Base-by-base conservation (phyloP, 1,284 basidiomycete genomes). In the Fomitopsis betulina region DNA sequence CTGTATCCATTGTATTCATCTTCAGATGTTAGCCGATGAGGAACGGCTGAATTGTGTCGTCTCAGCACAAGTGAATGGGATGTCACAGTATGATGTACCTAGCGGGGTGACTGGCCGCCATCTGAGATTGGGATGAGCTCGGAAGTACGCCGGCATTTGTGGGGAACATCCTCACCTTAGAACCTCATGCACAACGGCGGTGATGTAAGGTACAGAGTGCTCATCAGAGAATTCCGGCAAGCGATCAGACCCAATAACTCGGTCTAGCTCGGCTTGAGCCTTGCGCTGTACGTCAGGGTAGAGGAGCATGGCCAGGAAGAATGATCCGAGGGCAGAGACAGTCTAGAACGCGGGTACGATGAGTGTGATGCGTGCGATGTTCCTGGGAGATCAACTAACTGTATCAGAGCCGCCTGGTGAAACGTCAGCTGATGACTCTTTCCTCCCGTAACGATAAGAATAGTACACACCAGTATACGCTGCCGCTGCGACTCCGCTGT, bases 181-280 rank as follows among this genome's bases (percentile, higher is more conserved):
- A 27, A 75, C 68, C 61, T 81, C 79, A 59, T 75, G 73, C n/a
- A 78, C 64, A 5, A 78, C 58, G 0, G 75, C 76, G n/a, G 74
- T 66, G 17, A 78, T 65, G 59, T 78, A 79, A 4, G 76, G 74
- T 19, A 79, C 60, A 9, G 60, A 64, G 1, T 64, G 61, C n/a
- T 73, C 63, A 54, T 80, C 79, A 12, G 68, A 67, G 53, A 77
- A 72, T 3, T 71, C 68, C 0, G 79, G 79, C 15, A 80, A 65
- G 32, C 77, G 67, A 39, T 75, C 72, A n/a, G 57, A 54, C 13
- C 72, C 69, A 49, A 78, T 63, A 9, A 79, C 74, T 5, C 65
- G 59, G 62, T 79, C 76, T 7, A 80, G 60, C 59, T 79, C 76
- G 50, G 66, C 70, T 53, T 75, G 76, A 10, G 76, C 78, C 53